These are phyloP conservation scores for Euphrasia confusa DNA, from an alignment of 257 asterid genomes.

Conservation along the genomic window DNA sequence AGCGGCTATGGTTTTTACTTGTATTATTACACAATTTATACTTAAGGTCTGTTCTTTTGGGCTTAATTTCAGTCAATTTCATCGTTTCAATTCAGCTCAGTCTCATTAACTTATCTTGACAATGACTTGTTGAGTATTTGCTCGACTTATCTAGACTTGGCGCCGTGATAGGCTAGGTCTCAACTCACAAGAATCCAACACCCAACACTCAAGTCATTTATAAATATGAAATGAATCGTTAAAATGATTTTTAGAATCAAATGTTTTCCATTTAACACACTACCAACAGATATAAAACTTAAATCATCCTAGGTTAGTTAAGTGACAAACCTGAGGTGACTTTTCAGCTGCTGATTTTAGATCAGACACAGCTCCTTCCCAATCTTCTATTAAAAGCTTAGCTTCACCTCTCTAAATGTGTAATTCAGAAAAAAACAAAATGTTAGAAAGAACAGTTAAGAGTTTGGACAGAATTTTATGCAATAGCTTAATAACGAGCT, in stretches of 20 bases:
- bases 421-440: background rate
- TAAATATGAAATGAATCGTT: background rate
- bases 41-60: no score
- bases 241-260: background rate
- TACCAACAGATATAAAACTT: background rate
- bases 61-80: no score
- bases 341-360: conserved; percentile 75
- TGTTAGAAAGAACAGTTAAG: background rate
- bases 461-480: background rate
- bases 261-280: background rate
- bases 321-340: conserved; percentile 66
- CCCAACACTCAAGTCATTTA: no score
- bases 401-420: conserved; percentile 76
- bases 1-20: no score
- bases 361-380: conserved; percentile 92
- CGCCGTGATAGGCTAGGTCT: no score
- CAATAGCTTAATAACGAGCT: conserved; percentile 6
- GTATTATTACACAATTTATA: no score
- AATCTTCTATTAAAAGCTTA: conserved; percentile 70
- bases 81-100: no score
- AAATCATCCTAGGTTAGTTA: background rate
- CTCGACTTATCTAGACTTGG: no score
- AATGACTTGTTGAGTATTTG: no score
- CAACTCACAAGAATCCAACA: no score
- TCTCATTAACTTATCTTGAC: no score